These are phyloP conservation scores for Colletotrichum sojae DNA, from an alignment of 2,329 filamentous ascomycete species.

Conservation along the genomic window DNA sequence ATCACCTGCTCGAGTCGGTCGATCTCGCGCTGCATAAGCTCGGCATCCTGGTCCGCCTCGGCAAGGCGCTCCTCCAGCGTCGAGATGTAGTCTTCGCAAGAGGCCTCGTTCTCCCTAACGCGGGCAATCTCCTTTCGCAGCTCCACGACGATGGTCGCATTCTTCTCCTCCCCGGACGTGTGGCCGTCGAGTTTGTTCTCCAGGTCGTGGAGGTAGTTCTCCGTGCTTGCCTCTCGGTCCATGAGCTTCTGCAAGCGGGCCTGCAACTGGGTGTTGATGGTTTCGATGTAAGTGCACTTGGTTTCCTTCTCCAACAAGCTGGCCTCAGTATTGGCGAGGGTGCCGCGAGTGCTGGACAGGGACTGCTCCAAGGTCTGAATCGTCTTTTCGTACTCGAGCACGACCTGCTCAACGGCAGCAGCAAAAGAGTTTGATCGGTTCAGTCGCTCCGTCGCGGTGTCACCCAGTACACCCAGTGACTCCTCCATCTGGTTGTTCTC, in stretches of 20 bases:
- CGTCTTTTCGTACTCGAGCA: constrained; percentile 98
- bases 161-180: constrained; percentile 93
- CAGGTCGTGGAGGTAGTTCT: constrained; percentile 92
- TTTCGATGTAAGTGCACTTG: constrained; percentile 93
- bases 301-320: constrained; percentile 92
- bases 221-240: constrained; percentile 92
- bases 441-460: constrained; percentile 86
- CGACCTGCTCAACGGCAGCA: constrained; percentile 94
- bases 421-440: constrained; percentile 97
- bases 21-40: constrained; percentile 97
- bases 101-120: constrained; percentile 89
- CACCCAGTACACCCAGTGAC: constrained; percentile 78
- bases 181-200: constrained; percentile 93
- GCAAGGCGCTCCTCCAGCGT: constrained; percentile 95
- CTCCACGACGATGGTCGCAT: constrained; percentile 85
- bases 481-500: constrained; percentile 73
- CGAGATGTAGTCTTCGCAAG: constrained; percentile 96
- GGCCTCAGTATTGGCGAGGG: constrained; percentile 87
- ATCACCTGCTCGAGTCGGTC: constrained; percentile 95
- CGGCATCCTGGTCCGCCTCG: constrained; percentile 94
- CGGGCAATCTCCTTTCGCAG: constrained; percentile 92
- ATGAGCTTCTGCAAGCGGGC: constrained; percentile 91
- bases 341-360: constrained; percentile 87
- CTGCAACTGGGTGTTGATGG: constrained; percentile 91
- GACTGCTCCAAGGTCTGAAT: constrained; percentile 95